These are phyloP conservation scores for Neospermospora avenae DNA, from an alignment of 2,329 filamentous ascomycete genomes.

Conservation along the genomic window DNA sequence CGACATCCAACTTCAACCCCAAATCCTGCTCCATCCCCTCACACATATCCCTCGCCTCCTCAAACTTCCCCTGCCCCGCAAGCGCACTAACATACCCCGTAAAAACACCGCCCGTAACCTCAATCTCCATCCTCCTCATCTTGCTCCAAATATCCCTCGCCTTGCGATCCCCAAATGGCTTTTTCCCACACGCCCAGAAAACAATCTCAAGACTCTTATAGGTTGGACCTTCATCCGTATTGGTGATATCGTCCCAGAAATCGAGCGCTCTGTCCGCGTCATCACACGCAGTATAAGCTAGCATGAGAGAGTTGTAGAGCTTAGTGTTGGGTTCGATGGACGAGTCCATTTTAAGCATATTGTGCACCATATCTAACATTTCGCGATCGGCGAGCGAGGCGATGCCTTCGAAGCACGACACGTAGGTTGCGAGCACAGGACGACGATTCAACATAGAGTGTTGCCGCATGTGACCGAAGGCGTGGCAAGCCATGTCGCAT, in stretches of 20 bases:
- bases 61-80: constrained; percentile 67
- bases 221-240: constrained; percentile 79
- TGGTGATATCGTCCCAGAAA: constrained; percentile 82
- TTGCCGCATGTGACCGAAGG: constrained; percentile 93
- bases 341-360: constrained; percentile 93
- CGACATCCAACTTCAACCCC: constrained; percentile 63
- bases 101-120: constrained; percentile 71
- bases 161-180: constrained; percentile 53
- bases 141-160: constrained; percentile 69
- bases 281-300: constrained; percentile 73
- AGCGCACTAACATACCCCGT: constrained; percentile 74
- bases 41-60: constrained; percentile 64
- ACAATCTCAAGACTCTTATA: constrained; percentile 78
- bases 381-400: constrained; percentile 57
- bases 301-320: constrained; percentile 81
- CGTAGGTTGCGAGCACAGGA: constrained; percentile 72
- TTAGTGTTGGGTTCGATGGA: constrained; percentile 71
- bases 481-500: constrained; percentile 78
- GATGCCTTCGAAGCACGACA: constrained; percentile 73
- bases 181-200: constrained; percentile 72
- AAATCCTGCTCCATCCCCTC: constrained; percentile 63
- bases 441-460: constrained; percentile 60
- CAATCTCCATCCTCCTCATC: constrained; percentile 71
- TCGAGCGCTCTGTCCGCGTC: constrained; percentile 65
- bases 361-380: constrained; percentile 74